phyloP scores from a whole-genome alignment of 768 basidiomycete species.

The Suillus hirtellus region DNA sequence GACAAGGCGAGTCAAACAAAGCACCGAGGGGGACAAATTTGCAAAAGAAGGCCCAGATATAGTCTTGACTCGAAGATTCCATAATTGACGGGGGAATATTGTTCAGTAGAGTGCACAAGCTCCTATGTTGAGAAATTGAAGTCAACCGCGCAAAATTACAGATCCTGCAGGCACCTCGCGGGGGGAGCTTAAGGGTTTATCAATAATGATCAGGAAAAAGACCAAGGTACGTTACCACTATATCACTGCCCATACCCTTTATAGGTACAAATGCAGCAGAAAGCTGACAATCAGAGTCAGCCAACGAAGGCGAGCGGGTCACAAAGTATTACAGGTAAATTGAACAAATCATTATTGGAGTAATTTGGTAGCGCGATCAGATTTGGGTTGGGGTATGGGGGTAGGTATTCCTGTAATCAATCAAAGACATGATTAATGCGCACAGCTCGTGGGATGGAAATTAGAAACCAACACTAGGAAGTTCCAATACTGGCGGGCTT shows the following conservation, averaged over 20 bases:
- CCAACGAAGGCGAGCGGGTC: background rate
- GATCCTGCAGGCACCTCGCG: background rate
- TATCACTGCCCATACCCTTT: background rate
- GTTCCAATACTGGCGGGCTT: background rate
- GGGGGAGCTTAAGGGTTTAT: background rate
- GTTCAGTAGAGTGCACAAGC: background rate
- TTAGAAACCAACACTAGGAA: background rate
- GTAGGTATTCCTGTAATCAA: background rate
- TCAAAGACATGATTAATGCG: background rate
- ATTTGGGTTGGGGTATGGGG: background rate
- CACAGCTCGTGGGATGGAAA: background rate
- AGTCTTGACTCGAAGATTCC: background rate
- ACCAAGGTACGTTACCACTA: background rate
- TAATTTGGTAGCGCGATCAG: too few relatives aligned
- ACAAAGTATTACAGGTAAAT: background rate
- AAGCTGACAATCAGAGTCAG: background rate
- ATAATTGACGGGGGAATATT: too few relatives aligned
- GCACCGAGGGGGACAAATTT: background rate
- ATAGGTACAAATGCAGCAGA: background rate
- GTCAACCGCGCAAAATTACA: background rate
- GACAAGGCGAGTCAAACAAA: background rate
- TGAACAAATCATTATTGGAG: background rate
- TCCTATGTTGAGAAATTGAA: background rate
- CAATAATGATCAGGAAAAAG: background rate
- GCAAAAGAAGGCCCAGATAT: background rate